phyloP scores from a whole-genome alignment of 306 rosid genomes.

The Citrullus colocynthis region DNA sequence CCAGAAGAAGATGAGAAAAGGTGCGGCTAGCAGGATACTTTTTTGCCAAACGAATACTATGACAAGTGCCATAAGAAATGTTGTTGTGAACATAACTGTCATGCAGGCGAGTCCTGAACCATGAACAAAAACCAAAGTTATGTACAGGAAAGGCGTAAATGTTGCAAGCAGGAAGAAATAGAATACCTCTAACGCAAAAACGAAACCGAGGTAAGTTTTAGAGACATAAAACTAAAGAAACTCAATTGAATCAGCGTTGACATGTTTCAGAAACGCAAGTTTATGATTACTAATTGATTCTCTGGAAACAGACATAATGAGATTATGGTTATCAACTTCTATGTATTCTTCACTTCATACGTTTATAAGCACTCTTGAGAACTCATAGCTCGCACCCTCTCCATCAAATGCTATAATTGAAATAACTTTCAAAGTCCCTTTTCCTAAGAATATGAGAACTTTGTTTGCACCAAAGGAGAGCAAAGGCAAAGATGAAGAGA shows the following conservation, averaged over 20 bases:
- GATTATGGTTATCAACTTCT: neutral
- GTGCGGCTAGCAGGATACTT: constrained; percentile 31
- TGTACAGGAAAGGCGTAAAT: neutral
- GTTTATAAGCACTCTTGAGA: neutral
- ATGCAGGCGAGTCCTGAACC: constrained; percentile 73
- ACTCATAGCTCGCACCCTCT: neutral
- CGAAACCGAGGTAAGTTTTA: neutral
- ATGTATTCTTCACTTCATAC: neutral
- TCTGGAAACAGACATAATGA: neutral
- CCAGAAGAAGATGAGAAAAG: constrained; percentile 60
- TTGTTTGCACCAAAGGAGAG: neutral
- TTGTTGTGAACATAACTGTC: constrained; percentile 63
- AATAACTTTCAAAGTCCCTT: neutral
- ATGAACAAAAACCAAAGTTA: constrained; percentile 14
- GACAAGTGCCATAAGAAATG: constrained; percentile 72
- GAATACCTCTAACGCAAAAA: neutral
- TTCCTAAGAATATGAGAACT: neutral
- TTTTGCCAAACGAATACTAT: constrained; percentile 68
- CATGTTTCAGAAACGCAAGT: neutral
- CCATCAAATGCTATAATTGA: neutral
- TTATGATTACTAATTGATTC: neutral
- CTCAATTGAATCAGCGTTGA: neutral
- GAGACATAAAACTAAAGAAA: neutral
- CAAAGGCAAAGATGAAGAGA: neutral
- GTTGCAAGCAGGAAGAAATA: neutral